Evolutionary conservation across 768 basidiomycete species (phyloP), one percentile per base, ranked within the genome.

Genomic region (Boletus fagicola): DNA sequence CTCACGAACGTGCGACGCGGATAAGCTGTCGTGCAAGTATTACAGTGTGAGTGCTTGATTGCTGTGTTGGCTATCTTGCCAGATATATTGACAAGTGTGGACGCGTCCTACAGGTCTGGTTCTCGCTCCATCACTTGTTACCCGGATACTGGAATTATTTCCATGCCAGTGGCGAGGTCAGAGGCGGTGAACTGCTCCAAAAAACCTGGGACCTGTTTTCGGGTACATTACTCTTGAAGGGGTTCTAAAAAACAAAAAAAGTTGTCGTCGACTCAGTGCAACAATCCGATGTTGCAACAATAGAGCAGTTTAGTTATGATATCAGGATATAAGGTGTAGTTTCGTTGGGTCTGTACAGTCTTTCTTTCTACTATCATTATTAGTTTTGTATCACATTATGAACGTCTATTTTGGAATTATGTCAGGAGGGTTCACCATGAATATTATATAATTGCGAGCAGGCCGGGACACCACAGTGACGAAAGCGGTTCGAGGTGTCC

Each of bases 111-210:
- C 8, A 74, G 74, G 30, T 75, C 11, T 74, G 74, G 74, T 72
- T 73, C 54, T 72, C 72, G 5, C 56, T 73, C 7, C 73, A 72
- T 3, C 72, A 75, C 36, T 46, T 74, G 45, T 60, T 74, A 26
- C 74, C 73, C 0, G 74, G 72, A 0, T 74, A 75, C 51, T 74
- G 74, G 72, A 71, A 75, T 33, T 71, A 62, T 30, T 64, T 71
- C 56, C 70, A 72, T 33, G 65, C 55, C 18, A 52, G 31, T 30
- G 50, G 56, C 31, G 30, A 58, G 7, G 4, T 26, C 6, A 58
- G 62, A n/a, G 56, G 61, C 0, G 59, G 60, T 3, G 68, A 70
- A 35, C 30, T 70, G 2, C 42, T 70, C 13, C 60, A 66, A 42
- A 42, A 46, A 15, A 57, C 62, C 11, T 65, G 65, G 67, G 53